Evolutionary conservation across 306 rosid species (phyloP), one percentile per base, ranked within the genome.

Genomic region (Crataegus laevigata): DNA sequence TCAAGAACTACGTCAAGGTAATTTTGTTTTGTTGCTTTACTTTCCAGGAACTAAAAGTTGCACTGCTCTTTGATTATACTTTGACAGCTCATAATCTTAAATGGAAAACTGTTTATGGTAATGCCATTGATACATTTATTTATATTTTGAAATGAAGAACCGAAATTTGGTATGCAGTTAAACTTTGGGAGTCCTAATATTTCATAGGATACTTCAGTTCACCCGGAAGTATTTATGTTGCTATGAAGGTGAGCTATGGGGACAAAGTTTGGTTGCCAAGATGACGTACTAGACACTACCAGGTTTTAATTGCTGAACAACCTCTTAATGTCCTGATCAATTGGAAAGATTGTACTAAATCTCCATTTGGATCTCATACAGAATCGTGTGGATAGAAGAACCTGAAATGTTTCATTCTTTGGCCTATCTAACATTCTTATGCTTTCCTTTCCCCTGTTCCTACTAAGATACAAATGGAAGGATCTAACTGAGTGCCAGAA

Each of bases 1-100:
- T 92, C 90, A 94, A 88, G 87, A 83, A 85, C 75, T 94, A 92
- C 69, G 71, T 92, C 76, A 90, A 89, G 97, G 99, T 94, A 86
- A 43, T 57, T 61, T 47, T 71, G 24, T 58, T 18, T 57, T 47
- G 13, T 71, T 60, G 47, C 60, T 59, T 51, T 57, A 55, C 52
- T 61, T 42, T 30, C 21, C 8, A 19, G 60, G 22, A 71, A 72
- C 10, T 17, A 54, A 11, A 38, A 12, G 24, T 47, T 29, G 47
- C 50, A 68, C 54, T 60, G 51, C 21, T 36, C 38, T 74, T 65
- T 28, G 6, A 54, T 28, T 58, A 43, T 47, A 55, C 34, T 73
- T 43, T 45, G 54, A 42, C 28, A 51, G 36, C 42, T 68, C 26
- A 24, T 57, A 34, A 32, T 34, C 21, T 21, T 63, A 25, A 47